Percentiles rank a stretch among this genome's conserved stretches.
These are phyloP conservation scores for Laburnicola sp. DNA, from an alignment of 2,329 filamentous ascomycete genomes.

Conservation along the genomic window DNA sequence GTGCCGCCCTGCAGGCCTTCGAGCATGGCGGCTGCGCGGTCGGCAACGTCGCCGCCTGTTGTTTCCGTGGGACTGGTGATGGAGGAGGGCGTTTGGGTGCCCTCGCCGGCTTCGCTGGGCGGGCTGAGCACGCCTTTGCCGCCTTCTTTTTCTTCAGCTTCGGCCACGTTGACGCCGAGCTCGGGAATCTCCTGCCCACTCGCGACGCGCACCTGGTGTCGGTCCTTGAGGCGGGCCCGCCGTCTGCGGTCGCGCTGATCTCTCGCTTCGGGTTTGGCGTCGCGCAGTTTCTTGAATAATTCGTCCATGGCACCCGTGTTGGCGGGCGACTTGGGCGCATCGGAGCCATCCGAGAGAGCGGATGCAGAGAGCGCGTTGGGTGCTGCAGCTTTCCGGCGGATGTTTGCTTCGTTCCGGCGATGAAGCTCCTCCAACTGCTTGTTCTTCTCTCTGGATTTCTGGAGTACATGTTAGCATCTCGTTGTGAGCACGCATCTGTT, in stretches of 20 bases:
- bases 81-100: slow-evolving; percentile 24
- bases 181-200: slow-evolving; percentile 89
- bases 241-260: slow-evolving; percentile 88
- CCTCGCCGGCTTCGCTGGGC: slow-evolving; percentile 38
- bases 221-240: slow-evolving; percentile 84
- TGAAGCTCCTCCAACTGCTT: slow-evolving; percentile 76
- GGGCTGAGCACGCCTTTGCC: slow-evolving; percentile 61
- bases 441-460: slow-evolving; percentile 94
- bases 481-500: background rate
- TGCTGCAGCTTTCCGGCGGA: slow-evolving; percentile 73
- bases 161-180: slow-evolving; percentile 56
- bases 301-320: slow-evolving; percentile 94
- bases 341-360: slow-evolving; percentile 48
- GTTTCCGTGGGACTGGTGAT: slow-evolving; percentile 49
- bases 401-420: slow-evolving; percentile 83
- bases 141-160: slow-evolving; percentile 51
- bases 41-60: slow-evolving; percentile 68
- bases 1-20: slow-evolving; percentile 74
- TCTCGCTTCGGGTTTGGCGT: slow-evolving; percentile 84
- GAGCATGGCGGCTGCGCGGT: slow-evolving; percentile 79
- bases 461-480: slow-evolving; percentile 12
- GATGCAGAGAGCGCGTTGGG: slow-evolving; percentile 60
- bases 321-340: slow-evolving; percentile 61
- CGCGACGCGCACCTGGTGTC: slow-evolving; percentile 85
- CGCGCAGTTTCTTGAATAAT: slow-evolving; percentile 89